Evolutionary conservation across 2,329 filamentous ascomycete genomes (phyloP), one percentile per base, ranked within the genome.

Genomic region (Penicillium sp.): DNA sequence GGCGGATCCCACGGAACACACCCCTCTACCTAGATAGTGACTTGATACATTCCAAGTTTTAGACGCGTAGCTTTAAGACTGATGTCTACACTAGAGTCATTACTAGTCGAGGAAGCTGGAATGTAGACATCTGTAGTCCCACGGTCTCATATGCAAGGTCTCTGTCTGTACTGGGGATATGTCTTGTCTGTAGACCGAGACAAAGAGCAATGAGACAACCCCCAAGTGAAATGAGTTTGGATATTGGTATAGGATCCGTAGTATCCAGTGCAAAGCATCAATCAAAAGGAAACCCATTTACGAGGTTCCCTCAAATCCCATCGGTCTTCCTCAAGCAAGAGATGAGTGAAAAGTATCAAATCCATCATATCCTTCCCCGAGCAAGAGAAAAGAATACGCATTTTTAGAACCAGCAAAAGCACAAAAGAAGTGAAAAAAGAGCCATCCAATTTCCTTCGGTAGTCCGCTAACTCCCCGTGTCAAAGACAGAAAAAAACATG

Each of bases 381-480:
- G 19, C 27, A 31, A 23, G 50, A 29, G 41, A 47, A 47, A 35
- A 54, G 21, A 19, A 45, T 45, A 35, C 31, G 29, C 41, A 47
- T 27, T 35, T 35, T 33, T 37, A 27, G 31, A 43, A 27, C 13
- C 23, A 35, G 33, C 46, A 17, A 42, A 37, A 35, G n/a, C n/a
- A 40, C 25, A 27, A 33, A 13, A 48, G 15, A 38, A 33, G 53
- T 40, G 49, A n/a, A 60, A 62, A 56, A 57, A 51, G 55, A 58
- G 58, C 55, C 55, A 65, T 56, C 59, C 56, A 60, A 59, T 54
- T 64, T 59, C 54, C 53, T 60, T 58, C 40, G 48, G 57, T 46
- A 50, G 52, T 55, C 63, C 61, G 54, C 59, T 61, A 64, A 65
- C 61, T 65, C 63, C 64, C 58, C 51, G 35, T 50, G 47, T 52